These are phyloP conservation scores for Alternaria sp. DNA, from an alignment of 2,329 filamentous ascomycete species.

Conservation along the genomic window DNA sequence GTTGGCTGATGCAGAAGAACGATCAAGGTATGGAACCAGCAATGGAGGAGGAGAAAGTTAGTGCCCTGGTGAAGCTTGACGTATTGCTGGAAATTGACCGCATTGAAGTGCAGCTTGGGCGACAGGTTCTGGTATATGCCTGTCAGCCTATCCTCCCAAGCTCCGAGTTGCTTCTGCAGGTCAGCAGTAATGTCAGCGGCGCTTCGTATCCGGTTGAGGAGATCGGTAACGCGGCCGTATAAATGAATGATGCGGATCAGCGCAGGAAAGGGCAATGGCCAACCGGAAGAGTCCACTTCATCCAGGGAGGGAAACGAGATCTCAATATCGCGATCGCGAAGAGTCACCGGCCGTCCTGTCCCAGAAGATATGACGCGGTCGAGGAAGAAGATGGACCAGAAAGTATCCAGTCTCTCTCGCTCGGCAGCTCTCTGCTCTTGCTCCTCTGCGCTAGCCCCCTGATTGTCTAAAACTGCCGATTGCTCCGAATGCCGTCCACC, in stretches of 20 bases:
- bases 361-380: slow-evolving; percentile 88
- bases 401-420: slow-evolving; percentile 82
- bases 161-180: slow-evolving; percentile 71
- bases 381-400: slow-evolving; percentile 89
- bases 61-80: slow-evolving; percentile 81
- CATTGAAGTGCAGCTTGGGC: slow-evolving; percentile 79
- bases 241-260: slow-evolving; percentile 85
- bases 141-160: slow-evolving; percentile 83
- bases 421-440: slow-evolving; percentile 71
- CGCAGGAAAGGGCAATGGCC: slow-evolving; percentile 79
- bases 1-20: slow-evolving; percentile 86
- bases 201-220: slow-evolving; percentile 80
- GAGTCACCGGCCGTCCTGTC: slow-evolving; percentile 81
- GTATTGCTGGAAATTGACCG: slow-evolving; percentile 84
- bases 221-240: slow-evolving; percentile 82
- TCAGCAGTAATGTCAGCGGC: slow-evolving; percentile 76
- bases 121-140: slow-evolving; percentile 77
- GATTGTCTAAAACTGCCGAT: slow-evolving; percentile 55
- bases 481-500: slow-evolving; percentile 53
- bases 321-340: slow-evolving; percentile 85
- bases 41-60: slow-evolving; percentile 84
- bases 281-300: slow-evolving; percentile 64
- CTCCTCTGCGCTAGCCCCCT: slow-evolving; percentile 39
- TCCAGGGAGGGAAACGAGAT: slow-evolving; percentile 69
- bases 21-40: slow-evolving; percentile 88